Base-by-base conservation (phyloP, 2,329 filamentous ascomycete species). In the Fusarium sp. region DNA sequence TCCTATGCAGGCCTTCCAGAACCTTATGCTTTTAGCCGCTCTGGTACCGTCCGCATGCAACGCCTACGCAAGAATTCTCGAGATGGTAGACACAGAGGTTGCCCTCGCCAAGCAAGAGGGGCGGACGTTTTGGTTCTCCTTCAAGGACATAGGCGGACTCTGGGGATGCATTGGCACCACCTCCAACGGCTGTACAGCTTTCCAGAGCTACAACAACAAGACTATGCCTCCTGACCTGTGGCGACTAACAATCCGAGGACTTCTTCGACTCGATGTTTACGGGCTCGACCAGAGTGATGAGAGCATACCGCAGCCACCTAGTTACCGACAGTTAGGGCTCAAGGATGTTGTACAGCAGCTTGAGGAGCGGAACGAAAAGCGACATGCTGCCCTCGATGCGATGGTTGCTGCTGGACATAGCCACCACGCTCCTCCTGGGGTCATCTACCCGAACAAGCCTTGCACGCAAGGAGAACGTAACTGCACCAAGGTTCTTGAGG, bases 211-310 rank as follows among this genome's bases (percentile, higher is more conserved):
- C 61, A 77, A 83, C 60, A 77, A 82, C 56, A 75, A 78, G 15
- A 75, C 79, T 40, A 81, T 89, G 76, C 79, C 83, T 26, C 86
- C 87, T 0, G 75, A 79, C 6, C 74, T 83, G 67, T 90, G 88
- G 87, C 79, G 86, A 34, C 77, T 80, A 9, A 80, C 81, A 3
- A 81, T 88, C 39, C 80, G 86, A 15, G 83, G 83, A 3, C 76
- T 89, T 56, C 76, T 89, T 19, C 83, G 82, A 58, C 69, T 85
- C 14, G 87, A 89, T 68, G 82, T 89, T 9, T 88, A 89, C 72
- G 87, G 87, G 1, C 71, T 85, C 26, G 70, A 74, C 14, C 68
- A 71, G 21, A 50, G 62, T n/a, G 61, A 61, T 10, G 43, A 46
- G 6, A 49, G 58, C 2, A 49, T 58, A 14, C 55, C 73, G 44